Conservation (phyloP, 345 rosid genomes). For the Cochlearia excelsa region DNA sequence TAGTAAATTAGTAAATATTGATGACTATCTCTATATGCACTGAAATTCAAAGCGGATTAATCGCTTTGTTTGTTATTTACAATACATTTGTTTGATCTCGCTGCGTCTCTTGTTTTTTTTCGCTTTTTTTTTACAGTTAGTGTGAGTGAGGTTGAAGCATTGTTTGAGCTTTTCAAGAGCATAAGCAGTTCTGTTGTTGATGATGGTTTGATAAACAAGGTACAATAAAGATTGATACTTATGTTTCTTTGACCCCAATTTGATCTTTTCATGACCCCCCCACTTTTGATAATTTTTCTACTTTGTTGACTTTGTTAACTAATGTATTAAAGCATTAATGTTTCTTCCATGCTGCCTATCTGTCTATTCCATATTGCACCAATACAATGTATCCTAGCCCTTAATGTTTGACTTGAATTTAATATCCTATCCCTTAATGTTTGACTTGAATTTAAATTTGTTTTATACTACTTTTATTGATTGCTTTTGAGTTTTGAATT, state of each 20-base stretch:
- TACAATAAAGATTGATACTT: conserved; percentile 29
- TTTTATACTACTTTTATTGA: conserved; percentile 7
- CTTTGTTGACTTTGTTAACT: conserved; percentile 15
- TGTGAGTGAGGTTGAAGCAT: conserved; percentile 99
- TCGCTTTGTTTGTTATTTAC: conserved; percentile 14
- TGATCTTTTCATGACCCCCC: conserved; percentile 32
- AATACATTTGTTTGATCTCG: conserved; percentile 18
- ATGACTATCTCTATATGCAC: not conserved
- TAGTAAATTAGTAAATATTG: no score
- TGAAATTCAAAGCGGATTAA: not conserved
- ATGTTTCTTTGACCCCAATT: conserved; percentile 13
- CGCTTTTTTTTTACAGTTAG: conserved; percentile 75
- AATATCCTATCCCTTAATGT: no score
- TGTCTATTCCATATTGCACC: conserved; percentile 27
- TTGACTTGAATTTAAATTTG: not conserved
- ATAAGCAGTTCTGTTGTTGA: conserved; percentile 94
- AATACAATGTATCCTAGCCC: conserved; percentile 29
- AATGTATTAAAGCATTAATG: conserved; percentile 21
- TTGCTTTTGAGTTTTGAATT: conserved; percentile 28
- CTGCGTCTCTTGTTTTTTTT: conserved; percentile 22
- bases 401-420: conserved; percentile 34
- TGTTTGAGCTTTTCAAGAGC: conserved; percentile 93
- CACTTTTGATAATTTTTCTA: not conserved
- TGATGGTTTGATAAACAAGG: conserved; percentile 97
- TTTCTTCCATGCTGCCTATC: conserved; percentile 14